A percentile compares a stretch with the other conserved stretches of the same genome.
These are phyloP conservation scores for Saxophila tyrrhenica DNA, from an alignment of 495 filamentous ascomycete genomes.

Conservation along the genomic window DNA sequence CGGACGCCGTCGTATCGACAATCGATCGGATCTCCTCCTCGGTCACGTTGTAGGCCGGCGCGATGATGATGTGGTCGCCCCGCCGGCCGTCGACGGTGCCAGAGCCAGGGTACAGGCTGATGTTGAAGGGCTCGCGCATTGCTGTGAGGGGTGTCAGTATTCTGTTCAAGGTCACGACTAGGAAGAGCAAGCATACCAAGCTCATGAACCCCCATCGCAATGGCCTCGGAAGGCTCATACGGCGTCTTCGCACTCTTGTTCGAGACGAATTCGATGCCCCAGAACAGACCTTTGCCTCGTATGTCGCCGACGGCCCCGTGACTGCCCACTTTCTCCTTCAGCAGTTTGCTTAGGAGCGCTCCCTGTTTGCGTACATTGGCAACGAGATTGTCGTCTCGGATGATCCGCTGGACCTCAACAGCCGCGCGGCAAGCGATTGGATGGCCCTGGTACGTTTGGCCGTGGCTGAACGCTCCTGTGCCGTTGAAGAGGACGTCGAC, in stretches of 20 bases:
- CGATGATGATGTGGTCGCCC: constrained; percentile 67
- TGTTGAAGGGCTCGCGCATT: constrained; percentile 35
- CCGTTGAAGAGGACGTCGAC: constrained; percentile 28
- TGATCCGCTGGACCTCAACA: constrained; percentile 42
- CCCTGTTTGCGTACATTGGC: constrained; percentile 41
- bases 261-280: constrained; percentile 52
- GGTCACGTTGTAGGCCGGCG: constrained; percentile 59
- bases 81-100: constrained; percentile 55
- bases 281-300: constrained; percentile 54
- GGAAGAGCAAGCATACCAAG: constrained; percentile 17
- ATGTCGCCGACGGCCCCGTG: constrained; percentile 54
- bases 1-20: constrained; percentile 22
- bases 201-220: constrained; percentile 27
- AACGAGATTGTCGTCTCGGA: constrained; percentile 37
- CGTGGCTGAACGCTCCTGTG: constrained; percentile 39
- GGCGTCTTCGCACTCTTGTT: constrained; percentile 45
- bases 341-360: constrained; percentile 29
- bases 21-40: constrained; percentile 25
- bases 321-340: constrained; percentile 35
- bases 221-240: constrained; percentile 28
- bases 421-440: constrained; percentile 46
- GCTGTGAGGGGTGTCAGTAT: constrained; percentile 25
- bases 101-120: constrained; percentile 58
- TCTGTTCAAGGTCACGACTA: too few relatives aligned
- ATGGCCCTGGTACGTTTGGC: constrained; percentile 51